These are phyloP conservation scores for Juglanconis juglandina DNA, from an alignment of 2,329 filamentous ascomycete species.

Conservation along the genomic window DNA sequence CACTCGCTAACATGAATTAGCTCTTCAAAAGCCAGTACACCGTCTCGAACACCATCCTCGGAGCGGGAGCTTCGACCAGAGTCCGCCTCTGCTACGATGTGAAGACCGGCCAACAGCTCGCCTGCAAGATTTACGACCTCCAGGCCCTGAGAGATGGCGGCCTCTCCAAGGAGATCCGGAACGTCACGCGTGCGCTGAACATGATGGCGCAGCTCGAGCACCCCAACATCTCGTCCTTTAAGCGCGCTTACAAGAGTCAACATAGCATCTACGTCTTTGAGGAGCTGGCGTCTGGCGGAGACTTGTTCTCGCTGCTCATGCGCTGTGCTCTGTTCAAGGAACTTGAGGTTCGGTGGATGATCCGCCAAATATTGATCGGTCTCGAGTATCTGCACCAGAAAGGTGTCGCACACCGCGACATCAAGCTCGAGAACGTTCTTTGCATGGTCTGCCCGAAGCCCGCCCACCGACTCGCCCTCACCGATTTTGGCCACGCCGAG, in stretches of 20 bases:
- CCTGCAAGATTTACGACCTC: constrained; percentile 65
- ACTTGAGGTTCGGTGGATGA: constrained; percentile 41
- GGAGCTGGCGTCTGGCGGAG: constrained; percentile 54
- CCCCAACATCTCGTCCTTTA: constrained; percentile 54
- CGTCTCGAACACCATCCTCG: constrained; percentile 48
- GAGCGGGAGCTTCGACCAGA: constrained; percentile 49
- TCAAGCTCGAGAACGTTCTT: constrained; percentile 54
- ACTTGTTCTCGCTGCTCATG: constrained; percentile 47
- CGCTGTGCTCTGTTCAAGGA: constrained; percentile 36
- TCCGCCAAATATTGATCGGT: constrained; percentile 45
- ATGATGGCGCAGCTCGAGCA: constrained; percentile 23
- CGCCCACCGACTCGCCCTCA: constrained; percentile 45
- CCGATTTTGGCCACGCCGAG: constrained; percentile 51
- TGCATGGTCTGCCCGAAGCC: constrained; percentile 43
- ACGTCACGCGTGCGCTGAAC: constrained; percentile 34
- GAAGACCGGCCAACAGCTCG: constrained; percentile 55
- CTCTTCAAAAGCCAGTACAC: constrained; percentile 45
- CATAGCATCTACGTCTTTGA: constrained; percentile 54
- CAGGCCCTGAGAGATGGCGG: constrained; percentile 27
- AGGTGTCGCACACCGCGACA: constrained; percentile 49
- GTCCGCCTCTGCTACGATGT: constrained; percentile 54
- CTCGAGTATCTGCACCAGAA: constrained; percentile 47
- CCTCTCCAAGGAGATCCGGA: constrained; percentile 17
- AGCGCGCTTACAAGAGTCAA: constrained; percentile 47
- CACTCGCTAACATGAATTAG: constrained; percentile 27